A percentile compares a stretch with the other conserved stretches of the same genome.
phyloP scores from a whole-genome alignment of 2,329 filamentous ascomycete genomes.

The Monosporascus ibericus region DNA sequence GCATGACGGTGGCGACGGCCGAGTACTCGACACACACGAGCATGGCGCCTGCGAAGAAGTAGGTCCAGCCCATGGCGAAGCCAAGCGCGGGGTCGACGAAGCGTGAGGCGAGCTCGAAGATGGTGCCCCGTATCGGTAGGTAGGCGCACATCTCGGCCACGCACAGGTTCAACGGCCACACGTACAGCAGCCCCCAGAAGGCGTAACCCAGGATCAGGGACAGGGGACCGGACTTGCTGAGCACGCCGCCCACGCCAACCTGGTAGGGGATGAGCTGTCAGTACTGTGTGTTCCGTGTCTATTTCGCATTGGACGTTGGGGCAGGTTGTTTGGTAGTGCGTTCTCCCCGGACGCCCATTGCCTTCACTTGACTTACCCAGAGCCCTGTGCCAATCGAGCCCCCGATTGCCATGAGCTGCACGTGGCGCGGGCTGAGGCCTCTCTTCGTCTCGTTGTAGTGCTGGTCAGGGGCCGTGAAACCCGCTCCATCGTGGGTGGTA shows the following conservation, averaged over 20 bases:
- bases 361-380: conserved; percentile 21
- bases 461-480: neutral
- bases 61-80: conserved; percentile 49
- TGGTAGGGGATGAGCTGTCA: neutral
- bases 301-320: too few relatives aligned
- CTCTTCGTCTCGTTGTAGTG: conserved; percentile 15
- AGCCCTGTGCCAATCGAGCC: conserved; percentile 41
- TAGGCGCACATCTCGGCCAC: conserved; percentile 54
- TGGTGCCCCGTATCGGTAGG: conserved; percentile 46
- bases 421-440: conserved; percentile 31
- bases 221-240: conserved; percentile 36
- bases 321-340: too few relatives aligned
- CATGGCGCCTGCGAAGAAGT: conserved; percentile 41
- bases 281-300: neutral
- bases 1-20: conserved; percentile 38
- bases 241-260: conserved; percentile 37
- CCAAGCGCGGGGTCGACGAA: conserved; percentile 53
- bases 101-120: conserved; percentile 48
- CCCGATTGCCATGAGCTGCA: conserved; percentile 44
- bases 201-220: conserved; percentile 38
- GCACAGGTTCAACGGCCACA: conserved; percentile 38
- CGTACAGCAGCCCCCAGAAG: conserved; percentile 37
- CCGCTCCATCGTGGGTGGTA: neutral
- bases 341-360: too few relatives aligned
- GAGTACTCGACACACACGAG: conserved; percentile 39